Conservation (phyloP, 2,329 filamentous ascomycete genomes). For the Fusarium sp. region DNA sequence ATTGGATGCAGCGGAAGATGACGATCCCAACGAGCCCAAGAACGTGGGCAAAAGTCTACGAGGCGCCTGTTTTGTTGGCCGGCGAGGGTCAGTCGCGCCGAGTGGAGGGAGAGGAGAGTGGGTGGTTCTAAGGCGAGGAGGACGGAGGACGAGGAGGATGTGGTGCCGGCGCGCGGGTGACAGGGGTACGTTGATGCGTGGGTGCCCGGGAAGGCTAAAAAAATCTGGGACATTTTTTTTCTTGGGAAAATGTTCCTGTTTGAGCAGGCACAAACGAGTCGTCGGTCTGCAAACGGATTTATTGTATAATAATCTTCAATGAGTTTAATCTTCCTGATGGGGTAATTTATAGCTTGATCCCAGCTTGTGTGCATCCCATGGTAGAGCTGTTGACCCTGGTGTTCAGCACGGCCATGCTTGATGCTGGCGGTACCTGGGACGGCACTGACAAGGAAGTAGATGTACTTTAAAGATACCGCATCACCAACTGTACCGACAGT, state of each 20-base stretch:
- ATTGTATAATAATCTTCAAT: not conserved
- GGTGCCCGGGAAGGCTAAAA: constrained; percentile 29
- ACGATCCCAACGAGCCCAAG: constrained; percentile 75
- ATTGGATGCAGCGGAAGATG: constrained; percentile 52
- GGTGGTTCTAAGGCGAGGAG: constrained; percentile 43
- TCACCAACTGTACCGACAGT: constrained; percentile 1
- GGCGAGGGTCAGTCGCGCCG: constrained; percentile 49
- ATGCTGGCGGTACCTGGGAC: constrained; percentile 20
- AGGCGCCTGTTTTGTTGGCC: constrained; percentile 46
- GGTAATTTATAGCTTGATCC: not conserved
- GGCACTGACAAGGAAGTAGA: constrained; percentile 30
- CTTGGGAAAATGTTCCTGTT: constrained; percentile 6
- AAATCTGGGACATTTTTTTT: constrained; percentile 36
- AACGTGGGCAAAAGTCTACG: constrained; percentile 58
- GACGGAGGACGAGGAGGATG: constrained; percentile 36
- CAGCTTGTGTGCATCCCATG: not conserved
- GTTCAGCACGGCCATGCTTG: constrained; percentile 8
- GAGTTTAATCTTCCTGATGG: not conserved
- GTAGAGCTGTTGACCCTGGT: not conserved
- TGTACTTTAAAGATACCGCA: constrained; percentile 27
- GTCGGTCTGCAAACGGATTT: not conserved
- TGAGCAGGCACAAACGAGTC: not conserved
- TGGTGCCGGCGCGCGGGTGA: constrained; percentile 20
- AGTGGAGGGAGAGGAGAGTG: constrained; percentile 48
- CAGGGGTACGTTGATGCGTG: constrained; percentile 30